These are phyloP conservation scores for Suillus brevipes DNA, from an alignment of 768 basidiomycete species.

Conservation along the genomic window DNA sequence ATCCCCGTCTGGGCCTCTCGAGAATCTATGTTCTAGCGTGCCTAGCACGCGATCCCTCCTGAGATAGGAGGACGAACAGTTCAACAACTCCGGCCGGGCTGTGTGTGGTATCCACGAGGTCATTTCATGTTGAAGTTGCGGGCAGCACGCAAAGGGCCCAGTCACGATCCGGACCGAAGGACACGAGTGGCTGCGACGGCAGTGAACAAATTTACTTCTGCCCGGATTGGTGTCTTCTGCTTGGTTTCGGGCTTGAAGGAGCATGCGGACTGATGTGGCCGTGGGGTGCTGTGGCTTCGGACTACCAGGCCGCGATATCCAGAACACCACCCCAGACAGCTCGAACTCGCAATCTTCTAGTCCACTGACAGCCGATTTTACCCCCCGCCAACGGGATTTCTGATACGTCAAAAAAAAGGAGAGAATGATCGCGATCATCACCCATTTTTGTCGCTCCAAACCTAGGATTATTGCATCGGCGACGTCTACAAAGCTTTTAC, in stretches of 20 bases:
- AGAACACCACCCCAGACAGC: background rate
- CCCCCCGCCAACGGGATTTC: background rate
- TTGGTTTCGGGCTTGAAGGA: background rate
- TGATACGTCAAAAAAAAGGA: background rate
- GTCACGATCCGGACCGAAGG: background rate
- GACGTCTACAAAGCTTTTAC: conserved; percentile 8
- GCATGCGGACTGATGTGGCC: background rate
- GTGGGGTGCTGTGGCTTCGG: background rate
- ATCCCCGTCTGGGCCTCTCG: background rate
- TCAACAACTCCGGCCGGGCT: background rate
- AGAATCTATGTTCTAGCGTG: too few relatives aligned
- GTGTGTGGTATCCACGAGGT: background rate
- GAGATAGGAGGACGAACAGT: background rate
- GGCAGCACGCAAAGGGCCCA: background rate
- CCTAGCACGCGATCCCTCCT: too few relatives aligned
- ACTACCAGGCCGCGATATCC: background rate
- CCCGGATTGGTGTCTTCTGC: background rate
- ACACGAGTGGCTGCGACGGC: background rate
- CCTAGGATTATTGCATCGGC: background rate
- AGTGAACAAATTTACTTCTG: background rate
- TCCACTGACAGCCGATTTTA: background rate
- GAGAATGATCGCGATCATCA: background rate
- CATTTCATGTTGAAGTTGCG: background rate
- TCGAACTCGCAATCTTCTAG: background rate
- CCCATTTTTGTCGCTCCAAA: background rate